Conservation (phyloP, 176 grass and related monocot genomes). For the maize (Zea mays) region Zm-B73-REFERENCE-NAM-5.0 NC_050101.1:164383001-164383500, state of each 20-base stretch:
- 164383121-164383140: too few species aligned
- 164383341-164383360: slow-evolving; percentile 2
- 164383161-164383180: too few species aligned
- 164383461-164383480: slow-evolving; percentile 18
- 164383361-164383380: slow-evolving; percentile 5
- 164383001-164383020: slow-evolving; percentile 29
- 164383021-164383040: too few species aligned
- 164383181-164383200: too few species aligned
- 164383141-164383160: too few species aligned
- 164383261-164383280: too few species aligned
- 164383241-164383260: too few species aligned
- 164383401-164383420: slow-evolving; percentile 49
- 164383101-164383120: not conserved
- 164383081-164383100: not conserved
- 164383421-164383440: slow-evolving; percentile 34
- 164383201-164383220: too few species aligned
- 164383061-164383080: not conserved
- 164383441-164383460: slow-evolving; percentile 17
- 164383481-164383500: not conserved
- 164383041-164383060: too few species aligned
- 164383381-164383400: slow-evolving; percentile 51
- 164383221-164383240: too few species aligned
- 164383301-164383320: slow-evolving; percentile 8
- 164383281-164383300: not conserved
- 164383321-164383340: not conserved